phyloP scores from a whole-genome alignment of 1,284 basidiomycete genomes.

The Boletellus deceptivus region DNA sequence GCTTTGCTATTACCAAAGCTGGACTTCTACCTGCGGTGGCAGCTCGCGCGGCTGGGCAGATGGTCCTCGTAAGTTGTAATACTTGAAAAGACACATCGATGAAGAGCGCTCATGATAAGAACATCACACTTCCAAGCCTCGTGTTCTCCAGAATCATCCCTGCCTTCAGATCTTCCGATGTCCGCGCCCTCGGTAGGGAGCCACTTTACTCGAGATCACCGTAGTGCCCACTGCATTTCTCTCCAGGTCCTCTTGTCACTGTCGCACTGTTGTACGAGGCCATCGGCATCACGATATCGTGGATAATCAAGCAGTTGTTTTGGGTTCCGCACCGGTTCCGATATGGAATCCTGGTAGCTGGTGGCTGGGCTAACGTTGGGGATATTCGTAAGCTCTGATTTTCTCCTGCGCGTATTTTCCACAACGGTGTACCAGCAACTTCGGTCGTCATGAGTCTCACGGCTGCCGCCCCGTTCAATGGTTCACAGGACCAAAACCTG shows the following conservation, averaged over 20 bases:
- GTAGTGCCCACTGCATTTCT: constrained; percentile 14
- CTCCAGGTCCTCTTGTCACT: constrained; percentile 52
- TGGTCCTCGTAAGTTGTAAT: constrained; percentile 45
- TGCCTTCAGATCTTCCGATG: constrained; percentile 66
- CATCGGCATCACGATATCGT: constrained; percentile 55
- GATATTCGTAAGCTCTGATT: constrained; percentile 60
- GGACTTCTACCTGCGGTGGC: constrained; percentile 61
- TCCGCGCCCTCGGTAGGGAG: constrained; percentile 55
- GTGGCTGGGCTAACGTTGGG: constrained; percentile 63
- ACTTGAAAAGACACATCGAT: background rate
- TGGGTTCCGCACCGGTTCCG: constrained; percentile 80
- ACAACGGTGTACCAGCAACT: constrained; percentile 45
- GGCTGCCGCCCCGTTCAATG: constrained; percentile 51
- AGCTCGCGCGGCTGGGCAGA: constrained; percentile 56
- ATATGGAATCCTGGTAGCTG: constrained; percentile 63
- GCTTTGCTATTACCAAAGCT: constrained; percentile 57
- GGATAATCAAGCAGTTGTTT: constrained; percentile 61
- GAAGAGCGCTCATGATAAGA: constrained; percentile 36
- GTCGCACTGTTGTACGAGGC: constrained; percentile 53
- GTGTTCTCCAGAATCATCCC: constrained; percentile 79
- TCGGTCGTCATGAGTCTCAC: constrained; percentile 60
- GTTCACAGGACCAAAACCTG: constrained; percentile 49
- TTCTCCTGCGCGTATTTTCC: background rate
- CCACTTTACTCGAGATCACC: background rate
- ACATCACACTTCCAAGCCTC: constrained; percentile 66